Evolutionary conservation across 1,284 basidiomycete genomes (phyloP), one percentile per base, ranked within the genome.

Genomic region (Ustilago vetiveriae): DNA sequence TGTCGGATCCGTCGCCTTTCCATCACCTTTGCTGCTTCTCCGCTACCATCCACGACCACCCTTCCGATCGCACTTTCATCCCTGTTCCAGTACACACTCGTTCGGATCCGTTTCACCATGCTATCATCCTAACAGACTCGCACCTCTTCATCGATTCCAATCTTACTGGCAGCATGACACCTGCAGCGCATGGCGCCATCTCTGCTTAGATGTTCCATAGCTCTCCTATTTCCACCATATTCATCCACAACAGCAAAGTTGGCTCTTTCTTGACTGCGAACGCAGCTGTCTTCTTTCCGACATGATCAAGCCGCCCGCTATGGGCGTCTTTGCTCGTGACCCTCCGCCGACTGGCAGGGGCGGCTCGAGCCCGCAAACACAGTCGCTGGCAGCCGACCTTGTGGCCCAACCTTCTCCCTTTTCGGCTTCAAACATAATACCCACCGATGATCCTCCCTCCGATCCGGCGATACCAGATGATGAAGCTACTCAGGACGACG

Each of bases 291-390:
- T 22, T 29, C 16, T 38, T 24, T 21, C 23, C 47, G 32, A 22
- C 37, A 70, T 70, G 60, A 70, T 70, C 41, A 64, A 64, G 23
- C 67, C 67, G 27, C 67, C 67, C 3, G 45, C 60, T 6, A 70
- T 70, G 67, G 67, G 67, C 67, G 60, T 70, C 39, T 70, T 70
- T 35, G 56, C 56, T 60, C 67, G 67, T 37, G 67, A 70, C 23
- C 50, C 53, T 21, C 66, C 54, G 36, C 41, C 59, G 30, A 35
- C 35, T 14, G 53, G 23, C 14, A 56, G 42, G 2, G 30, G 44
- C 21, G 32, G 44, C 33, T 62, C 52, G 6, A 27, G 17, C 19
- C 6, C 38, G 8, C 54, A 53, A 22, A 46, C 35, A 3, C 54
- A 35, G 21, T 40, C 43, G 1, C 22, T 41, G 3, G 19, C 46